phyloP scores from a whole-genome alignment of 2,329 filamentous ascomycete species.

The Taxawa tesnikishii region DNA sequence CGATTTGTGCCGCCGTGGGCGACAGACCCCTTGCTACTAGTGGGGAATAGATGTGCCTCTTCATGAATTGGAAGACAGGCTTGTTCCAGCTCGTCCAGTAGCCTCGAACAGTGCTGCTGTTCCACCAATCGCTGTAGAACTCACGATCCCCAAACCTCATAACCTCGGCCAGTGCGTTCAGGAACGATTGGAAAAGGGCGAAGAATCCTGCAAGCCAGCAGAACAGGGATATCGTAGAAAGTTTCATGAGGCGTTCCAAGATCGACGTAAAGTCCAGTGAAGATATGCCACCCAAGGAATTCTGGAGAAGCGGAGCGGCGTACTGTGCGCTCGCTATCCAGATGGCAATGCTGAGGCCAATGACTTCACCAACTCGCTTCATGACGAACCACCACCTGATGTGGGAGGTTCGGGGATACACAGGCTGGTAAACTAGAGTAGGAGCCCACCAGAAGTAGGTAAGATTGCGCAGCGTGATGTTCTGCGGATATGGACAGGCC shows the following conservation, averaged over 20 bases:
- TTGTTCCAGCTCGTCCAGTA: conserved; percentile 99
- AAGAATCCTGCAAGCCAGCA: conserved; percentile 99
- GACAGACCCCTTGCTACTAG: conserved; percentile 75
- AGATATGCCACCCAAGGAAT: conserved; percentile 80
- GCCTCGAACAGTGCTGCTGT: conserved; percentile 67
- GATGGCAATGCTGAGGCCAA: conserved; percentile 73
- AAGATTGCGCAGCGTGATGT: conserved; percentile 79
- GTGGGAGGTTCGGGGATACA: conserved; percentile 72
- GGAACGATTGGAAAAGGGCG: conserved; percentile 80
- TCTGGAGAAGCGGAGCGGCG: conserved; percentile 75
- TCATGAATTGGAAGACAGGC: conserved; percentile 94
- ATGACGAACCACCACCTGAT: conserved; percentile 82
- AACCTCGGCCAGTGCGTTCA: conserved; percentile 86
- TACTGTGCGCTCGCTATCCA: conserved; percentile 95
- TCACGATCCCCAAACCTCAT: conserved; percentile 83
- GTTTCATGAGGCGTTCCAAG: conserved; percentile 79
- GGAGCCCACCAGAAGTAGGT: conserved; percentile 98
- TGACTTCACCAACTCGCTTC: conserved; percentile 69
- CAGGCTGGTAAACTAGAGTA: conserved; percentile 90
- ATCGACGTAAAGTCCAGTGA: conserved; percentile 71
- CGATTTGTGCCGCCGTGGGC: conserved; percentile 54
- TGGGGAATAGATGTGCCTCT: conserved; percentile 81
- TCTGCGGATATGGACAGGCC: conserved; percentile 74
- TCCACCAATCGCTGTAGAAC: conserved; percentile 99
- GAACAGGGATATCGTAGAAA: conserved; percentile 87